A percentile compares a stretch with the other conserved stretches of the same genome.
Conservation (phyloP, 2,329 filamentous ascomycete genomes). For the Apiospora aurea region DNA sequence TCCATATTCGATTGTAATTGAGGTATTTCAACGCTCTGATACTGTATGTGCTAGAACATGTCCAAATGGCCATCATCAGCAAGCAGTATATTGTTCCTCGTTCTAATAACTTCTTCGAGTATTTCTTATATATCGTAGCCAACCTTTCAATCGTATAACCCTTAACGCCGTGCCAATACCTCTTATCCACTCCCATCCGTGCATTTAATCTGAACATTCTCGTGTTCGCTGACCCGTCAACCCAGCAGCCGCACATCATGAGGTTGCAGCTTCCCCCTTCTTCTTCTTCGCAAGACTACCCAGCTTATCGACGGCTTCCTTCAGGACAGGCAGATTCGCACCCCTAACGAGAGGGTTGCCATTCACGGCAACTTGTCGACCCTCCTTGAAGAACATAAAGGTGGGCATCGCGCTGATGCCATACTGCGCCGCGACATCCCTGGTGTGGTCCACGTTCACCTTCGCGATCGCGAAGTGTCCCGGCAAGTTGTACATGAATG, state of each 20-base stretch:
- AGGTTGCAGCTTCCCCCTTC: not conserved
- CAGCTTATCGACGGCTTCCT: conserved; percentile 54
- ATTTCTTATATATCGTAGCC: not conserved
- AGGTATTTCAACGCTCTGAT: not conserved
- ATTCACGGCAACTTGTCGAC: conserved; percentile 47
- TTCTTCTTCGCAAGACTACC: conserved; percentile 39
- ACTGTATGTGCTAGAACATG: not conserved
- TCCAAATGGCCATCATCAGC: not conserved
- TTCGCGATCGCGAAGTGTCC: conserved; percentile 69
- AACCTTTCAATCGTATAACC: not conserved
- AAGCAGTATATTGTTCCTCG: not conserved
- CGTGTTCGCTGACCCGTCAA: too few relatives aligned
- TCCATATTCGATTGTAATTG: not conserved
- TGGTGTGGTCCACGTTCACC: conserved; percentile 73
- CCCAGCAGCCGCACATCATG: too few relatives aligned
- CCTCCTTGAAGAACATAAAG: conserved; percentile 73
- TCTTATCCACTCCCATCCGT: too few relatives aligned
- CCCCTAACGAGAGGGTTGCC: conserved; percentile 68
- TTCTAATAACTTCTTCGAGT: not conserved
- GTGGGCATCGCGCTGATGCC: conserved; percentile 76
- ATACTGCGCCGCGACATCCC: conserved; percentile 62
- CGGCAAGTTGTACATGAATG: conserved; percentile 50
- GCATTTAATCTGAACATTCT: too few relatives aligned
- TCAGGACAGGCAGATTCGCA: conserved; percentile 67
- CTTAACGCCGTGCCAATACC: not conserved